Percentiles rank a stretch among this genome's conserved stretches.
Conservation (phyloP, 441 rosid species). For the Bruguiera hainesii region DNA sequence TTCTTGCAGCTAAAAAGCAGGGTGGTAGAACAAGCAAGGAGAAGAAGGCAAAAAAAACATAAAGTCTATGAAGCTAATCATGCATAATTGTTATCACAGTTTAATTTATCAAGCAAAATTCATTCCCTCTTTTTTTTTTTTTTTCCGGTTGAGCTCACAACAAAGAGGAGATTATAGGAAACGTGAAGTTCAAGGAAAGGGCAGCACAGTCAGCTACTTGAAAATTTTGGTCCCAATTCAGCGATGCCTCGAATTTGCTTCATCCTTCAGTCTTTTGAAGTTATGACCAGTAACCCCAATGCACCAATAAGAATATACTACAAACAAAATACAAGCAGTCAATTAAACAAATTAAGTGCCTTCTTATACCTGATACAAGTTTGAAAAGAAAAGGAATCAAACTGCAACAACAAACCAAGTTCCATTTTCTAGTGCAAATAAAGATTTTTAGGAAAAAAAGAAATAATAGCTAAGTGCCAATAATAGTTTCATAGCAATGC, state of each 20-base stretch:
- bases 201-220: background rate
- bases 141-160: background rate
- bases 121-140: background rate
- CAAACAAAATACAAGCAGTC: slow-evolving; percentile 13
- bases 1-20: no score
- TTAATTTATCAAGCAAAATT: background rate
- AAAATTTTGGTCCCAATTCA: background rate
- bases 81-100: background rate
- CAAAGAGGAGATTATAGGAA: background rate
- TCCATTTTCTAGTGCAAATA: background rate
- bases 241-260: slow-evolving; percentile 2
- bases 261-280: slow-evolving; percentile 62
- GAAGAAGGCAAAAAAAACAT: no score
- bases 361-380: no score
- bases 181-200: background rate
- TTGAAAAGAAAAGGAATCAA: background rate
- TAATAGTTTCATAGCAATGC: no score
- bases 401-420: background rate
- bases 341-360: background rate
- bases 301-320: slow-evolving; percentile 86
- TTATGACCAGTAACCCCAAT: slow-evolving; percentile 68
- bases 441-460: no score
- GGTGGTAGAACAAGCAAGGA: no score
- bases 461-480: no score
- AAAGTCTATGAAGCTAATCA: background rate